These are phyloP conservation scores for Penicillium dipodomyicola DNA, from an alignment of 495 filamentous ascomycete species.

Conservation along the genomic window DNA sequence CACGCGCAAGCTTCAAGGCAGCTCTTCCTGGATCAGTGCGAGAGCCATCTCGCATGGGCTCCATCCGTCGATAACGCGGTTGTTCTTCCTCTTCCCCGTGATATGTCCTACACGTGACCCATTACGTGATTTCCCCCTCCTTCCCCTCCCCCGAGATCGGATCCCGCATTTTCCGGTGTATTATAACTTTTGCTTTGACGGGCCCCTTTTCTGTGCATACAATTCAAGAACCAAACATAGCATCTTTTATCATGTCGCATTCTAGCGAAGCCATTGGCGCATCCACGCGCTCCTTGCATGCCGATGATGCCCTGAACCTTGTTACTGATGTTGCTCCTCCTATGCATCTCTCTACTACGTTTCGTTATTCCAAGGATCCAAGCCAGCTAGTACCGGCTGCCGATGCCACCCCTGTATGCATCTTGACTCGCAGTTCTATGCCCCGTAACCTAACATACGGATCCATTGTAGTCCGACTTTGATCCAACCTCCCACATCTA, in stretches of 20 bases:
- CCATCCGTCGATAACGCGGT: slow-evolving; percentile 44
- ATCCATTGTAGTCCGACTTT: slow-evolving; percentile 20
- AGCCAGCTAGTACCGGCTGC: slow-evolving; percentile 51
- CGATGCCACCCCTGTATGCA: slow-evolving; percentile 36
- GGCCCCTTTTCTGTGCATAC: slow-evolving; percentile 26
- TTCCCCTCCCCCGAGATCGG: slow-evolving; percentile 6
- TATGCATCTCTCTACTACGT: slow-evolving; percentile 85
- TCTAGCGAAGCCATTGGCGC: slow-evolving; percentile 25
- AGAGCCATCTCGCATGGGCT: slow-evolving; percentile 49
- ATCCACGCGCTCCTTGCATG: slow-evolving; percentile 78
- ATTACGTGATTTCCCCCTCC: slow-evolving; percentile 18
- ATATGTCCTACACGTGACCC: slow-evolving; percentile 25
- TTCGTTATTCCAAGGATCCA: slow-evolving; percentile 72
- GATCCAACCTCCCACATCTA: slow-evolving; percentile 57
- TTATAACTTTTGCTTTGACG: slow-evolving; percentile 16
- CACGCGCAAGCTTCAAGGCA: slow-evolving; percentile 46
- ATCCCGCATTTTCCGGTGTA: slow-evolving; percentile 21
- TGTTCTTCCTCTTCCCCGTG: neutral
- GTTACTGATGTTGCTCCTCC: slow-evolving; percentile 78
- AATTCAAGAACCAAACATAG: slow-evolving; percentile 23
- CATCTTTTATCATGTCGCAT: slow-evolving; percentile 33
- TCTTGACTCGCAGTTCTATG: neutral
- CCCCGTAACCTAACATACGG: neutral
- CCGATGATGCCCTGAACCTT: slow-evolving; percentile 72
- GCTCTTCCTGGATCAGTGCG: slow-evolving; percentile 47